phyloP scores from a whole-genome alignment of 1,284 basidiomycete species.

The Ustilago loliicola region DNA sequence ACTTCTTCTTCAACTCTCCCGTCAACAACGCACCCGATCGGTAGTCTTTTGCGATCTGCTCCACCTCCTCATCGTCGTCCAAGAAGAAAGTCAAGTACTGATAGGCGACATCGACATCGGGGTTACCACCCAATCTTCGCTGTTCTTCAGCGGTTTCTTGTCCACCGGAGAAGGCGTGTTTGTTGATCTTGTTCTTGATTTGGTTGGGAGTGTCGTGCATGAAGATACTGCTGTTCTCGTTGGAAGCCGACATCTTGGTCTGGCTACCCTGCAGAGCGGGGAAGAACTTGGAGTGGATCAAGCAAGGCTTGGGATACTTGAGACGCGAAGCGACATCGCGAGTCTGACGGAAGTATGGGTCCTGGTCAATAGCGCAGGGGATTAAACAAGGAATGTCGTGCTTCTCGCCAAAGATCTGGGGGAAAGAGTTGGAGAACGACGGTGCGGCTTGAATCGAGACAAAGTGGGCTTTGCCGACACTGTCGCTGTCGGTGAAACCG shows the following conservation, averaged over 20 bases:
- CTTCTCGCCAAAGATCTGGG: conserved; percentile 91
- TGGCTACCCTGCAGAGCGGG: conserved; percentile 97
- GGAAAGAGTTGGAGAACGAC: conserved; percentile 98
- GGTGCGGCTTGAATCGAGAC: conserved; percentile 96
- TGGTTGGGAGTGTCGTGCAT: conserved; percentile 94
- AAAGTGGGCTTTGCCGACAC: conserved; percentile 98
- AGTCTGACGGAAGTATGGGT: conserved; percentile 93
- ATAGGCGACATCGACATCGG: conserved; percentile 95
- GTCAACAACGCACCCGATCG: conserved; percentile 88
- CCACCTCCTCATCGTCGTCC: conserved; percentile 90
- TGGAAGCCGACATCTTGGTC: conserved; percentile 98
- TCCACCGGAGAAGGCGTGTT: conserved; percentile 73
- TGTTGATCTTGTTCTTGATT: conserved; percentile 98
- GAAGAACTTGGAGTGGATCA: conserved; percentile 97
- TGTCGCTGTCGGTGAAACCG: conserved; percentile 91
- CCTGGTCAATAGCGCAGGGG: conserved; percentile 98
- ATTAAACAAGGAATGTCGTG: conserved; percentile 92
- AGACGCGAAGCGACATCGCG: conserved; percentile 93
- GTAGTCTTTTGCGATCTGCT: conserved; percentile 88
- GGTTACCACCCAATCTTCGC: conserved; percentile 85
- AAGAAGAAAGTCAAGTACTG: conserved; percentile 98
- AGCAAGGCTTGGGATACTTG: conserved; percentile 93
- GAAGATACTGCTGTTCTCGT: conserved; percentile 89
- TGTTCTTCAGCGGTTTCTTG: conserved; percentile 94
- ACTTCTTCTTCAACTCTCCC: conserved; percentile 90